Evolutionary conservation across 108 stramenopile genomes (phyloP).

Genomic region (Skeletonema marinoi): DNA sequence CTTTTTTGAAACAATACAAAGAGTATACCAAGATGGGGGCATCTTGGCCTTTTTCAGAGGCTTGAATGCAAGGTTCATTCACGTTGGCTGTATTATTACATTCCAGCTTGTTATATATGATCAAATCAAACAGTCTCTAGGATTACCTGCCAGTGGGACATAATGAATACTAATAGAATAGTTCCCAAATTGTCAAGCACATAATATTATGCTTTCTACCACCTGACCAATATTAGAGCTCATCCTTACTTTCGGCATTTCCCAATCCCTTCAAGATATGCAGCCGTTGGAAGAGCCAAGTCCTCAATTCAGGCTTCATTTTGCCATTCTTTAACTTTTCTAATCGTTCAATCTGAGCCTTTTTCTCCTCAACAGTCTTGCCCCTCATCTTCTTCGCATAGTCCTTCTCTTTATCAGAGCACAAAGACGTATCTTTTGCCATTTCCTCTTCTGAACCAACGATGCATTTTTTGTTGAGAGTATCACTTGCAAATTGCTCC

Average conservation of each 20-base stretch:
- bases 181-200: background rate
- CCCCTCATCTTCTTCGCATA: slow-evolving; percentile 42
- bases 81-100: slow-evolving; percentile 69
- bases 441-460: slow-evolving; percentile 48
- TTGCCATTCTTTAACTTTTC: slow-evolving; percentile 40
- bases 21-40: slow-evolving; percentile 32
- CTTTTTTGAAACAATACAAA: slow-evolving; percentile 24
- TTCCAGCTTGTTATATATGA: slow-evolving; percentile 74
- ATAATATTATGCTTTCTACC: background rate
- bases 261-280: slow-evolving; percentile 37
- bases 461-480: slow-evolving; percentile 65
- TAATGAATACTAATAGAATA: background rate
- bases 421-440: slow-evolving; percentile 36
- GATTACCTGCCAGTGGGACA: slow-evolving; percentile 61
- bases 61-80: slow-evolving; percentile 57
- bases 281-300: slow-evolving; percentile 48
- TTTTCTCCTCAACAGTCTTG: slow-evolving; percentile 41
- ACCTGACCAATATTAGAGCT: slow-evolving; percentile 1
- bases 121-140: slow-evolving; percentile 56
- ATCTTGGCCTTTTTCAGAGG: slow-evolving; percentile 46
- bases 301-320: slow-evolving; percentile 56
- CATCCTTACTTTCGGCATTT: slow-evolving; percentile 22
- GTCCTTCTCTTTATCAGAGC: slow-evolving; percentile 49
- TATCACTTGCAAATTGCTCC: slow-evolving; percentile 56
- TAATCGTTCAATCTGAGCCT: slow-evolving; percentile 43